Conservation (phyloP, 2,329 filamentous ascomycete genomes). For the Pseudogymnoascus sp. region DNA sequence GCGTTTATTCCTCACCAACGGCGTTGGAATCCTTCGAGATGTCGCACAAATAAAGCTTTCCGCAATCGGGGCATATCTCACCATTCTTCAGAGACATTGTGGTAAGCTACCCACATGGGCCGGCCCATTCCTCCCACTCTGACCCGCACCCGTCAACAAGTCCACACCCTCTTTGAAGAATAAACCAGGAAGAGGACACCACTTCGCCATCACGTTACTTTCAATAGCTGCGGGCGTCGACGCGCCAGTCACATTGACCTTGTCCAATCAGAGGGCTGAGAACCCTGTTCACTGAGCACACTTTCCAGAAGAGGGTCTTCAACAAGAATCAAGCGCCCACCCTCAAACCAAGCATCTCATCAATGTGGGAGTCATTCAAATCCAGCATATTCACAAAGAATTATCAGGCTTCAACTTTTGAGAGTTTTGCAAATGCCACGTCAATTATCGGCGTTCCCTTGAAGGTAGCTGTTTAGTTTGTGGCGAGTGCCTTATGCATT, state of each 20-base stretch:
- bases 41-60: neutral
- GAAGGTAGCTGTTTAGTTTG: neutral
- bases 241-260: constrained; percentile 11
- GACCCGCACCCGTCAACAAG: neutral
- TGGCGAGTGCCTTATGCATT: constrained; percentile 1
- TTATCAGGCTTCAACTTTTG: neutral
- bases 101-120: constrained; percentile 6
- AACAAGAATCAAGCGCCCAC: constrained; percentile 9
- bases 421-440: neutral
- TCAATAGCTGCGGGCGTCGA: constrained; percentile 16
- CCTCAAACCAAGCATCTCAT: constrained; percentile 6
- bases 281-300: constrained; percentile 18
- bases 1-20: constrained; percentile 5
- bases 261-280: constrained; percentile 20
- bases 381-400: neutral
- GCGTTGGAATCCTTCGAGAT: neutral
- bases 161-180: neutral
- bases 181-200: constrained; percentile 19
- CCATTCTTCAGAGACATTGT: neutral
- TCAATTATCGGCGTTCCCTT: constrained; percentile 7
- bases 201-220: constrained; percentile 24
- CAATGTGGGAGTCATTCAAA: constrained; percentile 10
- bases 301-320: constrained; percentile 12
- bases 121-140: neutral
- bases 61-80: neutral